phyloP scores from a whole-genome alignment of 139 green algal genomes.

The Chlorella sp. region DNA sequence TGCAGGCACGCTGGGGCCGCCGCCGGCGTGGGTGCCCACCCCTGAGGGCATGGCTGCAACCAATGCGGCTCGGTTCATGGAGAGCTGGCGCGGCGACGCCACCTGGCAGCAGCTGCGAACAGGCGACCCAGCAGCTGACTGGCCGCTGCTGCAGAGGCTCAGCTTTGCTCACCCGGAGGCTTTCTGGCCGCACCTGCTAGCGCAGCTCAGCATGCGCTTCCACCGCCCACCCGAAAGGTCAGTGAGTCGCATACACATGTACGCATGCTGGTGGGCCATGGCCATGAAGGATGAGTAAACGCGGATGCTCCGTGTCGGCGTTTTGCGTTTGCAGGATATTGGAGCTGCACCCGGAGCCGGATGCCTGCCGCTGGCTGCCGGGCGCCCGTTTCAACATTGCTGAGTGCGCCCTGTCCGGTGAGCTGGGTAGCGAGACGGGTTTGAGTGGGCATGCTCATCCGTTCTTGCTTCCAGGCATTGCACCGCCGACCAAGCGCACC shows the following conservation, averaged over 20 bases:
- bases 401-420: constrained; percentile 54
- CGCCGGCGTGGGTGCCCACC: constrained; percentile 69
- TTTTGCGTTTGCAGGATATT: constrained; percentile 37
- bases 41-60: constrained; percentile 33
- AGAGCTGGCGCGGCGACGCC: constrained; percentile 34
- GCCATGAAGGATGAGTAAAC: background rate
- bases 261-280: background rate
- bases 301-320: background rate
- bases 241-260: background rate
- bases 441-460: background rate
- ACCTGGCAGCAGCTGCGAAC: constrained; percentile 10
- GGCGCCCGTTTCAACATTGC: constrained; percentile 86
- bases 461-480: background rate
- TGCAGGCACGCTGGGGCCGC: constrained; percentile 49
- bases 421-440: background rate
- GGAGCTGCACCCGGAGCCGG: constrained; percentile 41
- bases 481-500: background rate
- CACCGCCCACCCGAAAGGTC: constrained; percentile 39
- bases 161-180: constrained; percentile 60
- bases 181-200: constrained; percentile 68
- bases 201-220: constrained; percentile 59
- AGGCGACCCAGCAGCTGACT: constrained; percentile 43
- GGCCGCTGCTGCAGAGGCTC: constrained; percentile 58
- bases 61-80: constrained; percentile 68
- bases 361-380: constrained; percentile 72